These are phyloP conservation scores for Solanum pinnatisectum DNA, from an alignment of 257 asterid species.

Conservation along the genomic window DNA sequence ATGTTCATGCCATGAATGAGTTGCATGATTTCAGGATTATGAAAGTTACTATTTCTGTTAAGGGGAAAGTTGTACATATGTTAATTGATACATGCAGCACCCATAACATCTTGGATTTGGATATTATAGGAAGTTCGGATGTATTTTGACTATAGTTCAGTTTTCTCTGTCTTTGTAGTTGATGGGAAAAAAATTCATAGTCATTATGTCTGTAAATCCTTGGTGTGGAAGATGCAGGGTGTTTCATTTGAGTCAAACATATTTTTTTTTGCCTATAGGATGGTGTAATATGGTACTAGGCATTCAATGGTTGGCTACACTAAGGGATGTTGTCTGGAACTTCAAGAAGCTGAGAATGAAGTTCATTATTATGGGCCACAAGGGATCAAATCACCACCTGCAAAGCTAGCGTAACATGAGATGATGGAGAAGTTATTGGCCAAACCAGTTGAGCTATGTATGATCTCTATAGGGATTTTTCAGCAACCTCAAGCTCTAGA, in stretches of 20 bases:
- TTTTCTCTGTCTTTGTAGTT: too few species aligned
- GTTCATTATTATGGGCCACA: background rate
- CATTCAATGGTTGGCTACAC: background rate
- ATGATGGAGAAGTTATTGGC: background rate
- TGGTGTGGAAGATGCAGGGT: background rate
- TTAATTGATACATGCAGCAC: background rate
- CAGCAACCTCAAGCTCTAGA: too few species aligned
- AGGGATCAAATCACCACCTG: background rate
- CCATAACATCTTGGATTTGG: too few species aligned
- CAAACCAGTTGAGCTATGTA: background rate
- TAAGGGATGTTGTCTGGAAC: background rate
- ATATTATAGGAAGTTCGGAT: too few species aligned
- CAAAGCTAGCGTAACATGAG: background rate
- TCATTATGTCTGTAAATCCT: background rate
- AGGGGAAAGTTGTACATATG: background rate
- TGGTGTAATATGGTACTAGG: too few species aligned
- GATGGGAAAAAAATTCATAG: background rate
- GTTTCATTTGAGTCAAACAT: background rate
- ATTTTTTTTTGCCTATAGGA: too few species aligned
- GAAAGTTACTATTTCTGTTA: too few species aligned
- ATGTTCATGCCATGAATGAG: too few species aligned
- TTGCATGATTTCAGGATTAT: too few species aligned
- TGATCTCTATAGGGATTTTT: background rate
- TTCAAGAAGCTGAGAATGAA: background rate
- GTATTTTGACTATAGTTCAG: background rate